phyloP scores from a whole-genome alignment of 257 asterid species.

The Echites panduratus region DNA sequence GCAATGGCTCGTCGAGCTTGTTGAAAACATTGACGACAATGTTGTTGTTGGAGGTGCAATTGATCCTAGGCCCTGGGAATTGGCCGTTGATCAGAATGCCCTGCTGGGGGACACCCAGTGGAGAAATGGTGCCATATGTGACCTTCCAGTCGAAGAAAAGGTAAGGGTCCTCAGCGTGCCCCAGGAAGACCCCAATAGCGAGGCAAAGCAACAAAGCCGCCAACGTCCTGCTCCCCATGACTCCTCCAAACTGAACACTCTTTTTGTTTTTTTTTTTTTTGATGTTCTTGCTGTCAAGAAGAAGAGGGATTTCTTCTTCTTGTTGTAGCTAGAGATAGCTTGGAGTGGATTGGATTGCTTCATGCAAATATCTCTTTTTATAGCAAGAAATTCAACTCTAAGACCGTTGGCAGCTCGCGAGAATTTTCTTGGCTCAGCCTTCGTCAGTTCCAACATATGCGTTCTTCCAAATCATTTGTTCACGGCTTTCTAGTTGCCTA shows the following conservation, averaged over 20 bases:
- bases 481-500: conserved; percentile 1
- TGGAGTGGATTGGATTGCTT: conserved; percentile 11
- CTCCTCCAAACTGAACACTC: background rate
- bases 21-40: conserved; percentile 38
- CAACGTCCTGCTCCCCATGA: conserved; percentile 25
- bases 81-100: conserved; percentile 52
- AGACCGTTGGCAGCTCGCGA: background rate
- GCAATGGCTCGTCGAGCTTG: conserved; percentile 44
- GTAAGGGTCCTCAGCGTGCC: conserved; percentile 47
- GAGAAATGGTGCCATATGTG: conserved; percentile 43
- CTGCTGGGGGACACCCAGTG: conserved; percentile 46
- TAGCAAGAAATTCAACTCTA: background rate
- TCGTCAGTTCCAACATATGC: background rate
- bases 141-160: conserved; percentile 44
- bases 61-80: conserved; percentile 47
- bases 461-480: conserved; percentile 7
- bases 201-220: conserved; percentile 36
- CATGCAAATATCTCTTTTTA: conserved; percentile 5
- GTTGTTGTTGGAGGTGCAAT: conserved; percentile 49
- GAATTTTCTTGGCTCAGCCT: conserved; percentile 16
- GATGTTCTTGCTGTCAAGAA: conserved; percentile 10
- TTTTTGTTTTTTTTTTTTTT: conserved; percentile 4
- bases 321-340: conserved; percentile 12
- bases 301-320: conserved; percentile 28
- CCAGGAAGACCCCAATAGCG: conserved; percentile 24